Percentiles rank a stretch among this genome's conserved stretches.
phyloP scores from a whole-genome alignment of 2,329 filamentous ascomycete species.

The Trichoderma oligosporum region DNA sequence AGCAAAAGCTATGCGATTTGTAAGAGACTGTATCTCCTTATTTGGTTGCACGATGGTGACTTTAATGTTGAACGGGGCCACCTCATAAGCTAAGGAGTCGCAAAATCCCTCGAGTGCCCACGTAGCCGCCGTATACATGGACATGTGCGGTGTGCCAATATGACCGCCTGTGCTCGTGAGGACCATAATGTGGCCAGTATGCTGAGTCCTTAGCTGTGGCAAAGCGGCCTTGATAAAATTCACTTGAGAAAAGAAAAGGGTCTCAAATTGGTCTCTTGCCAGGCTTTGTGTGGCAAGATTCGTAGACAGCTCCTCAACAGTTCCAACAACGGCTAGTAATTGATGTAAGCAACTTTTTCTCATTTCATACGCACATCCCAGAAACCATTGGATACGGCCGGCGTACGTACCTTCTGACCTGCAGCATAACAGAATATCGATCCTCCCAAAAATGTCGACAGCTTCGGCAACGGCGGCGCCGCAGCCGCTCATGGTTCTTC shows the following conservation, averaged over 20 bases:
- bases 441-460: slow-evolving; percentile 74
- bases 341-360: neutral
- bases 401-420: slow-evolving; percentile 68
- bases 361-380: too few species aligned
- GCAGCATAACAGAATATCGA: slow-evolving; percentile 89
- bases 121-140: slow-evolving; percentile 86
- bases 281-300: slow-evolving; percentile 69
- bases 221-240: slow-evolving; percentile 91
- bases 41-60: slow-evolving; percentile 94
- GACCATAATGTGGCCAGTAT: slow-evolving; percentile 84
- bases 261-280: slow-evolving; percentile 87
- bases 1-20: slow-evolving; percentile 80
- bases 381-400: neutral
- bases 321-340: slow-evolving; percentile 71
- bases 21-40: slow-evolving; percentile 84
- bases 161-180: slow-evolving; percentile 88
- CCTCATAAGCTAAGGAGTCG: slow-evolving; percentile 91
- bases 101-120: slow-evolving; percentile 97
- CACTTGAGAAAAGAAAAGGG: slow-evolving; percentile 90
- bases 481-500: slow-evolving; percentile 63
- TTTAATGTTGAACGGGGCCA: slow-evolving; percentile 94
- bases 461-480: slow-evolving; percentile 85
- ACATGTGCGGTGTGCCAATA: slow-evolving; percentile 85
- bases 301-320: slow-evolving; percentile 83
- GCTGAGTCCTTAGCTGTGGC: slow-evolving; percentile 72